phyloP scores from a whole-genome alignment of 768 basidiomycete species.

The Lentinula sp. region DNA sequence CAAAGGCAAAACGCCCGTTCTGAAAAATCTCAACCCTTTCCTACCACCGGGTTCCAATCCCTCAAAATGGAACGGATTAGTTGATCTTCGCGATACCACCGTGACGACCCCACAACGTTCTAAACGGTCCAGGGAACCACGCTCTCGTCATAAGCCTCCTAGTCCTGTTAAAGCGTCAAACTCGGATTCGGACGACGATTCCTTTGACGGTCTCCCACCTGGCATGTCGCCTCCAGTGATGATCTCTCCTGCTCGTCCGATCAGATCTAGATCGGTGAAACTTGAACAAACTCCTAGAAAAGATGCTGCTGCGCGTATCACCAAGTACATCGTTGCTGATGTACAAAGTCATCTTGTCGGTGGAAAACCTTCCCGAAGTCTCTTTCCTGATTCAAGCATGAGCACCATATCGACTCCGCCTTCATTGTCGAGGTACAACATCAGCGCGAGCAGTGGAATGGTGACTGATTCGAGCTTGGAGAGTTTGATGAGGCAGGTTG shows the following conservation, averaged over 20 bases:
- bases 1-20: constrained; percentile 53
- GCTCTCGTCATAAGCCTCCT: constrained; percentile 9
- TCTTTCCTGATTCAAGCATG: constrained; percentile 48
- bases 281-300: constrained; percentile 63
- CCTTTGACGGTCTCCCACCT: constrained; percentile 43
- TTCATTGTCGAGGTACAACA: constrained; percentile 61
- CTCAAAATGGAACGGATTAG: constrained; percentile 64
- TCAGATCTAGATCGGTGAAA: constrained; percentile 37
- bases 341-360: constrained; percentile 33
- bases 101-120: constrained; percentile 40
- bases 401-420: constrained; percentile 68
- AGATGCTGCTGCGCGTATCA: constrained; percentile 66
- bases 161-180: background rate
- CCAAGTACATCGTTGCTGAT: constrained; percentile 55
- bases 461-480: constrained; percentile 56
- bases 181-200: constrained; percentile 40
- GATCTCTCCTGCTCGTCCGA: constrained; percentile 52
- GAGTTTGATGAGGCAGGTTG: constrained; percentile 63
- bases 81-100: constrained; percentile 59
- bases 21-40: constrained; percentile 54
- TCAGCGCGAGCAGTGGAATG: constrained; percentile 39
- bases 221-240: constrained; percentile 54
- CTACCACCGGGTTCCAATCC: constrained; percentile 45
- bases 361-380: background rate
- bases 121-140: constrained; percentile 19